phyloP scores from a whole-genome alignment of 352 stramenopile species.

The Globisporangium spiculum region DNA sequence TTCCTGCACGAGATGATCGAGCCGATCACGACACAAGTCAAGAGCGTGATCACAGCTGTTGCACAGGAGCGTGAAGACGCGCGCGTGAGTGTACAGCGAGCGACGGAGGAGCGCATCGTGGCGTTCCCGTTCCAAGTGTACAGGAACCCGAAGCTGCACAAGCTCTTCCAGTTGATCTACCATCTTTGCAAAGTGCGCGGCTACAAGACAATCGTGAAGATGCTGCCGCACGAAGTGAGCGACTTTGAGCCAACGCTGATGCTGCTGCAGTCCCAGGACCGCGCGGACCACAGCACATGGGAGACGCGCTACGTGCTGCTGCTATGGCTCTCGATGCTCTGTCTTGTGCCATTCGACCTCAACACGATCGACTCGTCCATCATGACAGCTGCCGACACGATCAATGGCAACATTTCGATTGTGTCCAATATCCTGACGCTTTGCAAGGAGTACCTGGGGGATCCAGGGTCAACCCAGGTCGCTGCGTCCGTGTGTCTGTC shows the following conservation, averaged over 20 bases:
- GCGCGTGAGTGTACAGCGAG: neutral
- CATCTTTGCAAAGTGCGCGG: constrained; percentile 95
- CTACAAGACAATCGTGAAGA: constrained; percentile 94
- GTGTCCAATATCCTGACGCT: constrained; percentile 79
- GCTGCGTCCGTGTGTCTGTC: constrained; percentile 94
- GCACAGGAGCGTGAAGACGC: constrained; percentile 20
- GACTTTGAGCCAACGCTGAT: constrained; percentile 96
- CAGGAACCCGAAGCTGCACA: constrained; percentile 69
- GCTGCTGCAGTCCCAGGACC: constrained; percentile 86
- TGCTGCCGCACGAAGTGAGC: constrained; percentile 94
- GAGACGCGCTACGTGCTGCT: constrained; percentile 89
- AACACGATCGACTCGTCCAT: constrained; percentile 92
- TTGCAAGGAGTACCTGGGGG: constrained; percentile 84
- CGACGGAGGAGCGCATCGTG: constrained; percentile 12
- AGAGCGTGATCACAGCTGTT: constrained; percentile 49
- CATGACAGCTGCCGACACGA: constrained; percentile 16
- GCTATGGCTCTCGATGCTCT: constrained; percentile 97
- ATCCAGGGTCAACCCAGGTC: constrained; percentile 86
- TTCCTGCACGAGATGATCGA: constrained; percentile 79
- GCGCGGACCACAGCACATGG: constrained; percentile 64
- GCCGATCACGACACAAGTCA: constrained; percentile 58
- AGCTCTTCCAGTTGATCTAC: constrained; percentile 92
- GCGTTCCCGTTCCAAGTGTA: constrained; percentile 82
- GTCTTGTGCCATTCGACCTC: constrained; percentile 97
- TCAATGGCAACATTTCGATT: constrained; percentile 45